A percentile compares a stretch with the other conserved stretches of the same genome.
Conservation (phyloP, 176 grass and related monocot genomes). For the Hordeum marinum region DNA sequence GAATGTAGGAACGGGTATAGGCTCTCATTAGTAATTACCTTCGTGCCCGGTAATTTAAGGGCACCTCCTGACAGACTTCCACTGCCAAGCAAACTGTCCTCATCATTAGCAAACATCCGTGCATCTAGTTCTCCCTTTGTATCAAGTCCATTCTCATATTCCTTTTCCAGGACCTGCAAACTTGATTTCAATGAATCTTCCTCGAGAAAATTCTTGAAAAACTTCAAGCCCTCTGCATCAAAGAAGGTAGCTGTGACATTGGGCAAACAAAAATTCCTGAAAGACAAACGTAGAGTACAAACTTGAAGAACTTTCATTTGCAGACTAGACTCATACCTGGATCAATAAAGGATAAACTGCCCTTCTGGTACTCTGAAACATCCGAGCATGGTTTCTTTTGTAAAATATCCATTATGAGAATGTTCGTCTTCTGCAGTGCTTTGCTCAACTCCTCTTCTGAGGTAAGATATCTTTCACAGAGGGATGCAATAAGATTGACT, state of each 20-base stretch:
- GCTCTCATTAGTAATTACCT: conserved; percentile 47
- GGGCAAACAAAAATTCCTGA: background rate
- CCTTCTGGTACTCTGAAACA: conserved; percentile 45
- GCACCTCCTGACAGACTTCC: conserved; percentile 89
- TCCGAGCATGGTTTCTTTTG: conserved; percentile 62
- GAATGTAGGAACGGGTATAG: background rate
- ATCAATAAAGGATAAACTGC: conserved; percentile 60
- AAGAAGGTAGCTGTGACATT: conserved; percentile 2
- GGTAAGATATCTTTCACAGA: conserved; percentile 79
- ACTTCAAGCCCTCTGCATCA: conserved; percentile 66
- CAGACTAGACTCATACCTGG: conserved; percentile 45
- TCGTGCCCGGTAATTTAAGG: conserved; percentile 70
- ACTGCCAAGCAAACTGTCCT: conserved; percentile 83
- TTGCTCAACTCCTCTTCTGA: conserved; percentile 90
- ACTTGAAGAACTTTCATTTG: background rate
- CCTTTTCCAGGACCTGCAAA: conserved; percentile 72
- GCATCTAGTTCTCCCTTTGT: conserved; percentile 88
- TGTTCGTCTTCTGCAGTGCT: conserved; percentile 67
- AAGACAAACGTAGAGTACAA: conserved; percentile 3
- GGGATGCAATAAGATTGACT: conserved; percentile 71
- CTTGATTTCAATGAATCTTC: conserved; percentile 60
- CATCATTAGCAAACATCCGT: conserved; percentile 84
- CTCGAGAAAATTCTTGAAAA: conserved; percentile 82
- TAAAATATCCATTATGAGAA: conserved; percentile 71
- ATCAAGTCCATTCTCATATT: conserved; percentile 75